phyloP scores from a whole-genome alignment of 345 rosid species.

The Stellera chamaejasme region DNA sequence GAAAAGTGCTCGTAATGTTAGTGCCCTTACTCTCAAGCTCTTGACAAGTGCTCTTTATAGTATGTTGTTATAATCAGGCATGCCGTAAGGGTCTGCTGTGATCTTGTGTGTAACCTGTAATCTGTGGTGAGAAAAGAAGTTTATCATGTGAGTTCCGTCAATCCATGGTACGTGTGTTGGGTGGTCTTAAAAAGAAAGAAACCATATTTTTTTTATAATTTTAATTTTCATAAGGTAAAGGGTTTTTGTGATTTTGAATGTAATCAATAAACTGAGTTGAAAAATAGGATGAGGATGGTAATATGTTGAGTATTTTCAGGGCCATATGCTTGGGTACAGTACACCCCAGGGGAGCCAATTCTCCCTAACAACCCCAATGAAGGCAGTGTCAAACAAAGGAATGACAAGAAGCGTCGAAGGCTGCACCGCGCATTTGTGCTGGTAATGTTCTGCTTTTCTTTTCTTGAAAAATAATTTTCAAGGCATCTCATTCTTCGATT shows the following conservation, averaged over 20 bases:
- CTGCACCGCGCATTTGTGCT: conserved; percentile 51
- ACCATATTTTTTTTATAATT: background rate
- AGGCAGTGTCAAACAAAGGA: conserved; percentile 73
- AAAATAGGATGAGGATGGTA: conserved; percentile 8
- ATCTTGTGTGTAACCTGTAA: too few relatives aligned
- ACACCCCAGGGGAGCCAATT: conserved; percentile 71
- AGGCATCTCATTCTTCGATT: too few relatives aligned
- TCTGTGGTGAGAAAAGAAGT: too few relatives aligned
- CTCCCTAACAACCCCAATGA: conserved; percentile 68
- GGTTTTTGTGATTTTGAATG: background rate
- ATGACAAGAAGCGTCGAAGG: conserved; percentile 69
- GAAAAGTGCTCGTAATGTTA: too few relatives aligned
- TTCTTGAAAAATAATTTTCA: too few relatives aligned
- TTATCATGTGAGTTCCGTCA: too few relatives aligned
- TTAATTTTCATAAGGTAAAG: background rate
- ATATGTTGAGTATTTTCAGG: conserved; percentile 37
- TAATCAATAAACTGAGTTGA: background rate
- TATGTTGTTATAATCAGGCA: too few relatives aligned
- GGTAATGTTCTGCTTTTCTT: conserved; percentile 26
- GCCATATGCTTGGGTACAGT: conserved; percentile 74
- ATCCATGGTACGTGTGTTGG: background rate
- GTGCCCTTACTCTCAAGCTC: too few relatives aligned
- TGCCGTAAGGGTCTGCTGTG: too few relatives aligned
- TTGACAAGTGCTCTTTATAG: too few relatives aligned
- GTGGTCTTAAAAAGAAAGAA: background rate